A percentile compares a stretch with the other conserved stretches of the same genome.
Conservation (phyloP, 768 basidiomycete genomes). For the Hortiboletus flavorubellus region DNA sequence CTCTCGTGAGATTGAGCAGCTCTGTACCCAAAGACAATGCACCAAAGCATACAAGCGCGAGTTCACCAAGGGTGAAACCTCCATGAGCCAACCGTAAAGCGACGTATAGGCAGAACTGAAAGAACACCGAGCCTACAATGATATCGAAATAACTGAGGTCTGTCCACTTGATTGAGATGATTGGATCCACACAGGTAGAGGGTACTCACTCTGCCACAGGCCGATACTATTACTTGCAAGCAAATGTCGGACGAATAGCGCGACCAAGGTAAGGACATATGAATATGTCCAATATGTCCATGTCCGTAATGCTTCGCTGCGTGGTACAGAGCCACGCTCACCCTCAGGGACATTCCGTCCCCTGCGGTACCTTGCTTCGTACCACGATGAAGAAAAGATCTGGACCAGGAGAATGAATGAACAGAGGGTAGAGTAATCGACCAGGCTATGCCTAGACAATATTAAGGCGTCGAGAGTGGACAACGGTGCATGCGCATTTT, state of each 20-base stretch:
- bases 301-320: conserved; percentile 61
- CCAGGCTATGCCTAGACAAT: conserved; percentile 68
- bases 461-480: conserved; percentile 54
- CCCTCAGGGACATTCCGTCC: conserved; percentile 50
- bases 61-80: conserved; percentile 94
- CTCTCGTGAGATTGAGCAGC: conserved; percentile 77
- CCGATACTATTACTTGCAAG: conserved; percentile 42
- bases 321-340: conserved; percentile 73
- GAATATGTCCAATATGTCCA: conserved; percentile 67
- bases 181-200: background rate
- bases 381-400: conserved; percentile 72
- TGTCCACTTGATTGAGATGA: conserved; percentile 30
- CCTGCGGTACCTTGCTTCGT: conserved; percentile 53
- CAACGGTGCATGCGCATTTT: conserved; percentile 38
- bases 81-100: conserved; percentile 87
- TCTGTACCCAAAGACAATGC: conserved; percentile 87
- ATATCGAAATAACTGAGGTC: conserved; percentile 80
- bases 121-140: conserved; percentile 70
- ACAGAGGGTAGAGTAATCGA: conserved; percentile 78
- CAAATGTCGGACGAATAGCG: conserved; percentile 47
- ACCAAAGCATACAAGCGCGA: conserved; percentile 85
- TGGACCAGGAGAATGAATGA: conserved; percentile 78
- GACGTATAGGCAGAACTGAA: conserved; percentile 88
- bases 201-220: conserved; percentile 69
- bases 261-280: conserved; percentile 46